Evolutionary conservation across 2,329 filamentous ascomycete genomes (phyloP).

Genomic region (Trichoderma koningiopsis): DNA sequence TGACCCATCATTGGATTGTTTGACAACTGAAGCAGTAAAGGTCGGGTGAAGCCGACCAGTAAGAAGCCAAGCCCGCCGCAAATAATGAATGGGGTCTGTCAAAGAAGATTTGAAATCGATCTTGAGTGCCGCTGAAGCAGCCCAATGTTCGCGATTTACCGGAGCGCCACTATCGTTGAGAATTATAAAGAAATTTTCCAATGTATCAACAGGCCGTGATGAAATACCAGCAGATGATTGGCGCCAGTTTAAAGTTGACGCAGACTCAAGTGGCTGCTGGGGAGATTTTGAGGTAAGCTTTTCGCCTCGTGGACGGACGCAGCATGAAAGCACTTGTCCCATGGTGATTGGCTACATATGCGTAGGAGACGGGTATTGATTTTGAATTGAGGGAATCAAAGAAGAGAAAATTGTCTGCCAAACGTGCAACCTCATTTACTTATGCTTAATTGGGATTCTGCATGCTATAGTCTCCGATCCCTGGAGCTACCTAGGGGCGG

Average conservation of each 20-base stretch:
- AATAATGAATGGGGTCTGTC: slow-evolving; percentile 27
- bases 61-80: slow-evolving; percentile 28
- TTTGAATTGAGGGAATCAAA: neutral
- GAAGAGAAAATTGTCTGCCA: neutral
- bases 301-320: neutral
- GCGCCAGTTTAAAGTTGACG: neutral
- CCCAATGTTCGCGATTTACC: slow-evolving; percentile 39
- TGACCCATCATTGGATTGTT: neutral
- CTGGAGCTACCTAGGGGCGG: neutral
- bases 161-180: slow-evolving; percentile 34
- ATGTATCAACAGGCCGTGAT: slow-evolving; percentile 26
- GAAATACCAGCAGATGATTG: neutral
- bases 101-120: slow-evolving; percentile 29
- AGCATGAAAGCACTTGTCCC: neutral
- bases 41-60: slow-evolving; percentile 30
- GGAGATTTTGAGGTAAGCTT: neutral
- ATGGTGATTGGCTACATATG: neutral
- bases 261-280: neutral
- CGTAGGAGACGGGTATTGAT: neutral
- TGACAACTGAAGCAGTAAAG: neutral
- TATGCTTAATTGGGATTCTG: neutral
- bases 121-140: slow-evolving; percentile 32
- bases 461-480: neutral
- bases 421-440: neutral
- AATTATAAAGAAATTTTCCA: slow-evolving; percentile 37